Evolutionary conservation across 257 asterid species (phyloP).

Genomic region (Catharanthus roseus): DNA sequence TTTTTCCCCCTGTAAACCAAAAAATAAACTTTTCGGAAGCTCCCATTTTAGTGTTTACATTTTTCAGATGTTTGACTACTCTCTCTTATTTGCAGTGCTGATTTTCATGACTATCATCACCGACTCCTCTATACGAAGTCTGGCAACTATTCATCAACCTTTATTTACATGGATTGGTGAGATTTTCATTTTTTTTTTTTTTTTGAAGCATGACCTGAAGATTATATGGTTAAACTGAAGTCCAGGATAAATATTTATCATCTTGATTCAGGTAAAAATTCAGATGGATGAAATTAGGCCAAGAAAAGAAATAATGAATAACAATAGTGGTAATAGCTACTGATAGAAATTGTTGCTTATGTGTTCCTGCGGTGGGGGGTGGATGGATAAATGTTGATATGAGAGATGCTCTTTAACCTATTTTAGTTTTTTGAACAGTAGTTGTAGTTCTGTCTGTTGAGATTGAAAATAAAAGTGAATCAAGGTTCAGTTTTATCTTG

Average conservation of each 20-base stretch:
- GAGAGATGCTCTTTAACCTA: background rate
- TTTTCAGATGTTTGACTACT: slow-evolving; percentile 21
- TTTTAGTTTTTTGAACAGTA: background rate
- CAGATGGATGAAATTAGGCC: background rate
- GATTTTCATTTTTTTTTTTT: slow-evolving; percentile 12
- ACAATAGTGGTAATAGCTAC: background rate
- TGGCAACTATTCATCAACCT: slow-evolving; percentile 95
- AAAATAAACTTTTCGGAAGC: background rate
- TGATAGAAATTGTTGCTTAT: background rate
- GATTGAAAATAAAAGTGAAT: background rate
- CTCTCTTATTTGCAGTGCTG: slow-evolving; percentile 58
- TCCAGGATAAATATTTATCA: background rate
- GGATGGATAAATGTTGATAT: background rate
- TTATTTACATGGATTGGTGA: slow-evolving; percentile 97
- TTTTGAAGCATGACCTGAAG: background rate
- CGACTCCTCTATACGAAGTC: slow-evolving; percentile 92
- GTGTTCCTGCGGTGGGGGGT: background rate
- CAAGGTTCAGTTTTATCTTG: background rate
- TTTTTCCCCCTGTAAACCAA: no score
- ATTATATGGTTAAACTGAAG: background rate
- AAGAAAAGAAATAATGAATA: background rate
- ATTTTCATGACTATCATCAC: slow-evolving; percentile 98
- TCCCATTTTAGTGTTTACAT: slow-evolving; percentile 9
- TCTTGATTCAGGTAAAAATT: background rate
- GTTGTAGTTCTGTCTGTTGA: background rate